A percentile compares a stretch with the other conserved stretches of the same genome.
Conservation (phyloP, 139 green algal species). For the Chlorella ohadii region DNA sequence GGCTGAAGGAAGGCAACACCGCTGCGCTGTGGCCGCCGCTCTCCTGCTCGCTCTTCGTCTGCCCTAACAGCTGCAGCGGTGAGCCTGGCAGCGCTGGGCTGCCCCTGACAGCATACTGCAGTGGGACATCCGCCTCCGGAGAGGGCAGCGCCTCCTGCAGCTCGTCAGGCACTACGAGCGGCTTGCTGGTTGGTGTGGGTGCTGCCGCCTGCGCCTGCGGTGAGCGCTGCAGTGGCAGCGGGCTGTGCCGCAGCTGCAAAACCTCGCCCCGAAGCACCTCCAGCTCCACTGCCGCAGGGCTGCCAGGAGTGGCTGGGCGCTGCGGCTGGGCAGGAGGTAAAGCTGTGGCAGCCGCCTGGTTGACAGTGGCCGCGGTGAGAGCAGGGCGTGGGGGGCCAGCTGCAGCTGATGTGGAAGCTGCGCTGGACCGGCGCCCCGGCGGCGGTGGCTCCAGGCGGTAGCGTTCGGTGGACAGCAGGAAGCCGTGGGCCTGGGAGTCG, state of each 20-base stretch:
- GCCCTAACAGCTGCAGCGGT: not conserved
- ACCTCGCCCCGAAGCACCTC: not conserved
- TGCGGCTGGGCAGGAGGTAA: not conserved
- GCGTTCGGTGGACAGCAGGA: not conserved
- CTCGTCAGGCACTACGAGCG: not conserved
- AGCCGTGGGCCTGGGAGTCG: not conserved
- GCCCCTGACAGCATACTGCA: not conserved
- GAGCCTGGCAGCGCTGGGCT: not conserved
- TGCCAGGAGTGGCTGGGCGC: not conserved
- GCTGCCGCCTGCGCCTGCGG: not conserved
- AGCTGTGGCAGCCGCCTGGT: not conserved
- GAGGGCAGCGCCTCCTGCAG: not conserved
- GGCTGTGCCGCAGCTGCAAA: not conserved
- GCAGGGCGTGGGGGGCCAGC: not conserved
- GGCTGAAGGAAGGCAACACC: too few species aligned
- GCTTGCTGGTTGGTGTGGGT: too few species aligned
- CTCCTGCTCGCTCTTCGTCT: not conserved
- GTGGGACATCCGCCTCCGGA: not conserved
- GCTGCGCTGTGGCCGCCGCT: not conserved
- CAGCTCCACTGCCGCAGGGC: not conserved
- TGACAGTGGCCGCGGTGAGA: too few species aligned
- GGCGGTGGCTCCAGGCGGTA: not conserved
- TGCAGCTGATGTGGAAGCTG: not conserved
- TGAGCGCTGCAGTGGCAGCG: not conserved
- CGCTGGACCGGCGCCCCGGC: slow-evolving; percentile 10